A percentile compares a stretch with the other conserved stretches of the same genome.
These are phyloP conservation scores for Aureobasidium vineae DNA, from an alignment of 2,329 filamentous ascomycete species.

Conservation along the genomic window DNA sequence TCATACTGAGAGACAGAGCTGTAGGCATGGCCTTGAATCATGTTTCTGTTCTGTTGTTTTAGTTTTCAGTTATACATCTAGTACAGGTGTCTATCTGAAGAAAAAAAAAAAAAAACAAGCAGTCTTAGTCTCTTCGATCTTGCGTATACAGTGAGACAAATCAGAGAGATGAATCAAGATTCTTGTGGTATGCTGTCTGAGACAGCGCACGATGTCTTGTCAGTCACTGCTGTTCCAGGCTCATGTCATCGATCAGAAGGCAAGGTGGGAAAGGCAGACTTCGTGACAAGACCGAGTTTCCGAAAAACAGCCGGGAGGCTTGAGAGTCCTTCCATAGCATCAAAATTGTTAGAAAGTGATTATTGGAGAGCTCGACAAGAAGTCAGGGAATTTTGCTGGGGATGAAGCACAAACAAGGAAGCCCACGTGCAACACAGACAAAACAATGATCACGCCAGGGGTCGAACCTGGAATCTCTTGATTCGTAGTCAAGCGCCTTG, in stretches of 20 bases:
- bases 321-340: background rate
- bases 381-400: background rate
- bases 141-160: too few relatives aligned
- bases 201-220: too few relatives aligned
- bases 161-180: too few relatives aligned
- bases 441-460: conserved; percentile 29
- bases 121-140: too few relatives aligned
- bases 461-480: conserved; percentile 31
- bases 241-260: background rate
- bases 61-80: too few relatives aligned
- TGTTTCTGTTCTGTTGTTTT: background rate
- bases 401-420: background rate
- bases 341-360: too few relatives aligned
- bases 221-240: too few relatives aligned
- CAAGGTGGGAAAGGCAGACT: background rate
- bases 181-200: too few relatives aligned
- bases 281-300: background rate
- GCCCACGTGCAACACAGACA: background rate
- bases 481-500: conserved; percentile 58
- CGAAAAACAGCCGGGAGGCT: background rate
- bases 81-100: too few relatives aligned
- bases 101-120: too few relatives aligned
- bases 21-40: background rate
- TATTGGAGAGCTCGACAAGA: background rate
- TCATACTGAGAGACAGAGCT: background rate